phyloP scores from a whole-genome alignment of 352 stramenopile species.

The Phytophthora hybrid region DNA sequence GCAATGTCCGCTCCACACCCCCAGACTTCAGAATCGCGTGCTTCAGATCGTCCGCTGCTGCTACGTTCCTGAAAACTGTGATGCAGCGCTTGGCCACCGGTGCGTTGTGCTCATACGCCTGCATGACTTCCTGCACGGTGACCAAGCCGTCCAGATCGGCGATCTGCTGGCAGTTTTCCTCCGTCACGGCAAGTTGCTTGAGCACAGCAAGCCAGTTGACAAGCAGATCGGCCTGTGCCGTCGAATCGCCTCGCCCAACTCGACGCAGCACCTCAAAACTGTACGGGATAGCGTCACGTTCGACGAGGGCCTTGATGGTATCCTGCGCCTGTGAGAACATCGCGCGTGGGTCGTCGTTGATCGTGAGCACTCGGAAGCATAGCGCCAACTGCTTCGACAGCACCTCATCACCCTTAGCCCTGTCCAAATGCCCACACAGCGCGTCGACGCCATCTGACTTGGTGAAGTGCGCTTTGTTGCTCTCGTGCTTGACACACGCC shows the following conservation, averaged over 20 bases:
- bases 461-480: conserved; percentile 72
- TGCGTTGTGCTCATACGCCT: conserved; percentile 55
- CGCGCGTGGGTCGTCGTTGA: conserved; percentile 72
- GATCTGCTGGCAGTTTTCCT: conserved; percentile 81
- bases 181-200: conserved; percentile 80
- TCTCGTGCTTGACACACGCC: conserved; percentile 68
- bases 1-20: conserved; percentile 57
- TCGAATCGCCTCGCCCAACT: conserved; percentile 7
- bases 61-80: conserved; percentile 77
- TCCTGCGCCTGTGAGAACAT: conserved; percentile 80
- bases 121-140: conserved; percentile 65
- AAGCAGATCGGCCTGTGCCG: conserved; percentile 48
- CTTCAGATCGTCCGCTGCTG: conserved; percentile 79
- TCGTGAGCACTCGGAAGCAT: conserved; percentile 68
- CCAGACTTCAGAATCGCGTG: conserved; percentile 64
- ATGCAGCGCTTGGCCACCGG: conserved; percentile 70
- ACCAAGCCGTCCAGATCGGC: conserved; percentile 63
- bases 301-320: conserved; percentile 68
- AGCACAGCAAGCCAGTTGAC: conserved; percentile 72
- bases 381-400: conserved; percentile 63
- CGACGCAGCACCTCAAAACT: conserved; percentile 50
- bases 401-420: conserved; percentile 40
- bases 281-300: conserved; percentile 61
- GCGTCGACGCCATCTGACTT: conserved; percentile 57
- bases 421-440: conserved; percentile 43